These are phyloP conservation scores for Penicillium sp. DNA, from an alignment of 2,329 filamentous ascomycete species.

Conservation along the genomic window DNA sequence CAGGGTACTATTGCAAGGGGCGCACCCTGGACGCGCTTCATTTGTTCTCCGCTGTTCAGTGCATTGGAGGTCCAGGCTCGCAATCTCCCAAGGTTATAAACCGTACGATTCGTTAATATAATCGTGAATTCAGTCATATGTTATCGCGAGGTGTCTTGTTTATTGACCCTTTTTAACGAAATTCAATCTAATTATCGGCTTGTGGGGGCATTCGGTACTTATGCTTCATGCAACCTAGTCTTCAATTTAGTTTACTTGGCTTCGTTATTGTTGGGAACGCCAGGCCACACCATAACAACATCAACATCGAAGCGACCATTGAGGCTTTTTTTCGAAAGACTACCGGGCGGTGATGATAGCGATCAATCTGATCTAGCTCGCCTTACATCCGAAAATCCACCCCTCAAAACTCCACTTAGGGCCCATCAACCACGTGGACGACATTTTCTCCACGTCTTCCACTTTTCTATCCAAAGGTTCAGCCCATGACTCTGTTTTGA, in stretches of 20 bases:
- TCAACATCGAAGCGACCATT: neutral
- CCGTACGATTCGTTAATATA: slow-evolving; percentile 5
- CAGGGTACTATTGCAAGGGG: neutral
- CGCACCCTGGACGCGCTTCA: neutral
- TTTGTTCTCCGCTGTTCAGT: neutral
- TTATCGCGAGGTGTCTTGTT: neutral
- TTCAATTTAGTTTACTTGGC: neutral
- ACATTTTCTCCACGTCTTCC: neutral
- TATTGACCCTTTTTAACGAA: neutral
- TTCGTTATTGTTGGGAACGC: neutral
- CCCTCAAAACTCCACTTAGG: neutral
- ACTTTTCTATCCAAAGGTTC: neutral
- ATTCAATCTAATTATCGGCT: neutral
- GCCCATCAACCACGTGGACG: neutral
- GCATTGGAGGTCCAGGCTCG: neutral
- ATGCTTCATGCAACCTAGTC: neutral
- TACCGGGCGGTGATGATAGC: neutral
- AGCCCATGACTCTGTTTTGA: neutral
- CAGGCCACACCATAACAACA: neutral
- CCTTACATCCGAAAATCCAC: neutral
- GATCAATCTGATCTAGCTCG: neutral
- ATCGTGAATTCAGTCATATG: neutral
- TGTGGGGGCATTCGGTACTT: neutral
- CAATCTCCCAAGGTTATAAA: neutral
- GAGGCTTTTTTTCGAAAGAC: neutral